A percentile compares a stretch with the other conserved stretches of the same genome.
phyloP scores from a whole-genome alignment of 345 rosid genomes.

The Salix exigua region DNA sequence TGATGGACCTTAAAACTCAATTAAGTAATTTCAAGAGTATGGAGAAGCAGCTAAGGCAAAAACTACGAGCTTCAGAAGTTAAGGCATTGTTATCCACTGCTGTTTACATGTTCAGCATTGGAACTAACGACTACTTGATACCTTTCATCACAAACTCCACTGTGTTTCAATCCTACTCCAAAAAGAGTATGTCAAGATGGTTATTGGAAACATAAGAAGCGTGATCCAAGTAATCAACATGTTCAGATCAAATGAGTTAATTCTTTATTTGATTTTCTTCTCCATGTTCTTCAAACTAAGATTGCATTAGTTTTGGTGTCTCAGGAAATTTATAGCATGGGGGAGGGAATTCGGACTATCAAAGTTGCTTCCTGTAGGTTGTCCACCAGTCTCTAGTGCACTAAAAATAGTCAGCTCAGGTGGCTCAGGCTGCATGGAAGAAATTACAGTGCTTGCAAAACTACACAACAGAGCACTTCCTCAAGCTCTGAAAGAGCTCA shows the following conservation, averaged over 20 bases:
- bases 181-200: slow-evolving; percentile 22
- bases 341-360: slow-evolving; percentile 48
- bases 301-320: not conserved
- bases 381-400: slow-evolving; percentile 14
- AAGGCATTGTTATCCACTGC: slow-evolving; percentile 33
- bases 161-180: slow-evolving; percentile 10
- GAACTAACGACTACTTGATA: slow-evolving; percentile 31
- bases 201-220: slow-evolving; percentile 28
- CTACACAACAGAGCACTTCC: slow-evolving; percentile 28
- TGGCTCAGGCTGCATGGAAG: slow-evolving; percentile 16
- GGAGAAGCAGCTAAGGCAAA: slow-evolving; percentile 23
- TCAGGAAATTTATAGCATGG: slow-evolving; percentile 37
- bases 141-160: slow-evolving; percentile 20
- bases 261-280: not conserved
- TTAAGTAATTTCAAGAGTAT: slow-evolving; percentile 31
- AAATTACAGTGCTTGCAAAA: slow-evolving; percentile 9
- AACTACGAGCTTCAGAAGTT: slow-evolving; percentile 30
- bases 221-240: slow-evolving; percentile 31
- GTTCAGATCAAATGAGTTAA: too few species aligned
- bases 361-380: slow-evolving; percentile 22
- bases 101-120: slow-evolving; percentile 39
- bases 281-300: not conserved
- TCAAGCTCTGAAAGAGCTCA: slow-evolving; percentile 7
- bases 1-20: slow-evolving; percentile 37
- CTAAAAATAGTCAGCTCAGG: slow-evolving; percentile 3